These are phyloP conservation scores for Podaxis sp. DNA, from an alignment of 768 basidiomycete species.

Conservation along the genomic window DNA sequence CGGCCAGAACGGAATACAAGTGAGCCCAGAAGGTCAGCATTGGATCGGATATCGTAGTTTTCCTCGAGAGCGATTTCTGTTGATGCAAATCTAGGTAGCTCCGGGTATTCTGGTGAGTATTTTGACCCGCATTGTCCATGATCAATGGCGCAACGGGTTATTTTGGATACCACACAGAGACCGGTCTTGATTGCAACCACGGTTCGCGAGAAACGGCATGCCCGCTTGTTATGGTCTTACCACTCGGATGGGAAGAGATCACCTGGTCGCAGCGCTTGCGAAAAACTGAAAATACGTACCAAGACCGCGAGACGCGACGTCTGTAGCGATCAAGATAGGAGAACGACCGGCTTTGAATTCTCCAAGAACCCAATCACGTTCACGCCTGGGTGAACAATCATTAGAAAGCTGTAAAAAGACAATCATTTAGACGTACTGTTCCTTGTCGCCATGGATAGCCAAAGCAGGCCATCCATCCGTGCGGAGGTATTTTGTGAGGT, in stretches of 20 bases:
- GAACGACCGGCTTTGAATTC: conserved; percentile 99
- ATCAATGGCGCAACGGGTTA: conserved; percentile 2
- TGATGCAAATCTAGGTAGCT: conserved; percentile 4
- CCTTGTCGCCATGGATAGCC: conserved; percentile 99
- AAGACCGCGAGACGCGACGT: conserved; percentile 98
- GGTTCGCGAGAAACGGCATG: conserved; percentile 14
- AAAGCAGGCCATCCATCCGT: conserved; percentile 99
- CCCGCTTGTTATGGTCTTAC: conserved; percentile 15
- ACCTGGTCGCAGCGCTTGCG: conserved; percentile 46
- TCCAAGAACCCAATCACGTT: conserved; percentile 98
- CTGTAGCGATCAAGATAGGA: conserved; percentile 97
- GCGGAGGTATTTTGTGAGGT: conserved; percentile 96
- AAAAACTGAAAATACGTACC: conserved; percentile 72
- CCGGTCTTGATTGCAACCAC: conserved; percentile 11
- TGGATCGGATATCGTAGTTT: conserved; percentile 5
- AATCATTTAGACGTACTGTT: conserved; percentile 64
- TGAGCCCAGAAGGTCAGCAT: conserved; percentile 9
- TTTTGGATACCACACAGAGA: conserved; percentile 11
- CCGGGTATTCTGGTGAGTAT: conserved; percentile 13
- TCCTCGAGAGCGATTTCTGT: conserved; percentile 12
- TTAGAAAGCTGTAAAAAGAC: not conserved
- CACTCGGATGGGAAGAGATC: conserved; percentile 22
- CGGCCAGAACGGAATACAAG: conserved; percentile 13
- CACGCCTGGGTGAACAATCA: conserved; percentile 54
- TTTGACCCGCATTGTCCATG: conserved; percentile 4